Percentiles rank a stretch among this genome's conserved stretches.
phyloP scores from a whole-genome alignment of 2,329 filamentous ascomycete species.

The Sporothrix humicola region DNA sequence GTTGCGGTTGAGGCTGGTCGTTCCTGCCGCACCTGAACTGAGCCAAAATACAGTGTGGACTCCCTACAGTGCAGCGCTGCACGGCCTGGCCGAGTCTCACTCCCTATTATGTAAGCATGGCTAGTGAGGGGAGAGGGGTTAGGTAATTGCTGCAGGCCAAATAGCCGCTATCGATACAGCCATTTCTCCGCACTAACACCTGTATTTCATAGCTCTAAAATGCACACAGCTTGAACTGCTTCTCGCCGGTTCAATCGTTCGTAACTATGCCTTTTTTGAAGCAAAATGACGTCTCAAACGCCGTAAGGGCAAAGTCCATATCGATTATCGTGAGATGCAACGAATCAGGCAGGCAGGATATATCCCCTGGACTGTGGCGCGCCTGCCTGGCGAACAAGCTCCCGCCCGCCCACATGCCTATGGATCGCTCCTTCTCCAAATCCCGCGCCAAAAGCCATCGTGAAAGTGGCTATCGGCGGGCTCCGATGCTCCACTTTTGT shows the following conservation, averaged over 20 bases:
- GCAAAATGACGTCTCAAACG: background rate
- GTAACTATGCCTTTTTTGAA: background rate
- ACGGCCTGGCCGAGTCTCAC: background rate
- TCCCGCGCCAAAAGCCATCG: constrained; percentile 21
- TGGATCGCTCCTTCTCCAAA: constrained; percentile 10
- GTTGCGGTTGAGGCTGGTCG: background rate
- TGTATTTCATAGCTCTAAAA: background rate
- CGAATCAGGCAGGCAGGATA: constrained; percentile 20
- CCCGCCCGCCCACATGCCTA: constrained; percentile 17
- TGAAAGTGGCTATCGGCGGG: constrained; percentile 40
- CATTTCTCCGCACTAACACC: background rate
- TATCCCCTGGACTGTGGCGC: background rate
- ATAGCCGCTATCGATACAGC: background rate
- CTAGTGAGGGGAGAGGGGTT: background rate
- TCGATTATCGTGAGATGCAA: background rate
- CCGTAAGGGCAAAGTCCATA: background rate
- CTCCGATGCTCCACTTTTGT: constrained; percentile 37
- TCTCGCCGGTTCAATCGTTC: background rate
- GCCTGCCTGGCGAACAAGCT: constrained; percentile 24
- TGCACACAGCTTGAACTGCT: background rate
- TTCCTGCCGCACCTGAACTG: background rate
- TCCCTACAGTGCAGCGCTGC: background rate
- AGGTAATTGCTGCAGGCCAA: background rate
- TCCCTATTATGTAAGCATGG: constrained; percentile 17
- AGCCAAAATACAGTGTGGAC: constrained; percentile 3